Evolutionary conservation across 257 asterid genomes (phyloP).

Genomic region (Dorcoceras hygrometricum): DNA sequence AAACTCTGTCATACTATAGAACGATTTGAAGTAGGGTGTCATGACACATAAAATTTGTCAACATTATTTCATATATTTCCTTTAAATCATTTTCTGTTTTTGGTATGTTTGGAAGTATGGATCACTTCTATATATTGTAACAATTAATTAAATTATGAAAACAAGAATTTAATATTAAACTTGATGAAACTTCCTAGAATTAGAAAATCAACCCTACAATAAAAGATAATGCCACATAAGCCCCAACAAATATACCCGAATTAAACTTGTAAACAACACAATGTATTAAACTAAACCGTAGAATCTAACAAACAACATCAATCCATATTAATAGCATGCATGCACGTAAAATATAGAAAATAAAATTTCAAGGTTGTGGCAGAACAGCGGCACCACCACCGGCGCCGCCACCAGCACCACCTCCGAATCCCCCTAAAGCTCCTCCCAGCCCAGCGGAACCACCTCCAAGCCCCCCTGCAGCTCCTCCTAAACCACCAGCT

Average conservation of each 20-base stretch:
- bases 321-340: not conserved
- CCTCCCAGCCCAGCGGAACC: slow-evolving; percentile 32
- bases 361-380: slow-evolving; percentile 8
- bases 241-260: not conserved
- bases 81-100: too few species aligned
- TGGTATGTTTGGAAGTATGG: too few species aligned
- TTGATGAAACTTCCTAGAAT: not conserved
- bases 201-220: not conserved
- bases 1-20: too few species aligned
- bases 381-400: slow-evolving; percentile 30
- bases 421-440: slow-evolving; percentile 21
- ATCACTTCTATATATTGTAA: too few species aligned
- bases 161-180: too few species aligned
- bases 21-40: too few species aligned
- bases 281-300: not conserved
- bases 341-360: not conserved
- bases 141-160: not conserved
- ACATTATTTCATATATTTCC: too few species aligned
- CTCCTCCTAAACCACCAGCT: not conserved
- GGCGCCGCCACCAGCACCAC: slow-evolving; percentile 25
- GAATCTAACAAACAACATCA: not conserved
- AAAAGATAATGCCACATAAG: not conserved
- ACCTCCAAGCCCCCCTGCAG: slow-evolving; percentile 9
- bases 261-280: not conserved
- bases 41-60: too few species aligned